These are phyloP conservation scores for Lupinus albus DNA, from an alignment of 306 rosid genomes.

Conservation along the genomic window DNA sequence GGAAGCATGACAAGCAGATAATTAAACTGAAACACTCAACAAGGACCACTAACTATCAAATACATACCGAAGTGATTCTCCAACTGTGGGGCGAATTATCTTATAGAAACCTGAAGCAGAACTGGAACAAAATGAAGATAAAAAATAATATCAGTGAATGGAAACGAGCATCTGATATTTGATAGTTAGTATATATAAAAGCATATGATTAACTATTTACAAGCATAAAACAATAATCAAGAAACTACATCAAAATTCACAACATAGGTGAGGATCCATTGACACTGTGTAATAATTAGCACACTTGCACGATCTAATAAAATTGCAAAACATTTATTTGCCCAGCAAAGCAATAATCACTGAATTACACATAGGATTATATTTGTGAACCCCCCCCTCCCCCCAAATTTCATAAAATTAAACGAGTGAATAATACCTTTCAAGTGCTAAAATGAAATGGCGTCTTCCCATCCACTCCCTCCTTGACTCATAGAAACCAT, in stretches of 20 bases:
- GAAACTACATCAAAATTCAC: neutral
- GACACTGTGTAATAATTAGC: too few species aligned
- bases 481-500: conserved; percentile 95
- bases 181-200: neutral
- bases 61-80: conserved; percentile 84
- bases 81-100: conserved; percentile 92
- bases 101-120: conserved; percentile 76
- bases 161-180: conserved; percentile 1
- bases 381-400: neutral
- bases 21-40: conserved; percentile 25
- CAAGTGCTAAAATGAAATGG: conserved; percentile 86
- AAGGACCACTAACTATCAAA: conserved; percentile 29
- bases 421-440: conserved; percentile 56
- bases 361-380: neutral
- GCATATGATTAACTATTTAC: neutral
- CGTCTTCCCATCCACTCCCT: conserved; percentile 96
- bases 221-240: neutral
- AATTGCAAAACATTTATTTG: neutral
- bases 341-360: neutral
- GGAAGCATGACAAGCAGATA: conserved; percentile 29
- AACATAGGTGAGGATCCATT: neutral
- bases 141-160: conserved; percentile 33
- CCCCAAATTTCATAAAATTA: too few species aligned
- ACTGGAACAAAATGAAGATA: conserved; percentile 54
- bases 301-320: too few species aligned